Conservation (phyloP, 805 yeast genomes). For the Deakozyma indianensis region DNA sequence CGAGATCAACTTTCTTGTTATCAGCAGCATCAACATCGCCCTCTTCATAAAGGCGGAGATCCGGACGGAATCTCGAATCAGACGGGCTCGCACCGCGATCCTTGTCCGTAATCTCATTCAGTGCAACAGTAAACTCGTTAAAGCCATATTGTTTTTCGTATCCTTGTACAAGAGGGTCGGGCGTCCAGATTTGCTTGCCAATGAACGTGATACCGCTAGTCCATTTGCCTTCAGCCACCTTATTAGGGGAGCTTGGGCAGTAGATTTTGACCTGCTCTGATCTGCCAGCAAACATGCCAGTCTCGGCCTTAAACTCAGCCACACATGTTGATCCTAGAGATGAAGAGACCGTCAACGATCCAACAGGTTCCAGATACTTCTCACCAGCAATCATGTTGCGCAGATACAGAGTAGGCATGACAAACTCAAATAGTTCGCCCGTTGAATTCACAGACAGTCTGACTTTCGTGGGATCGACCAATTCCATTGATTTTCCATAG, state of each 20-base stretch:
- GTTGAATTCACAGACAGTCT: constrained; percentile 40
- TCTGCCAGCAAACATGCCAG: constrained; percentile 72
- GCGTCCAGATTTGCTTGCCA: constrained; percentile 47
- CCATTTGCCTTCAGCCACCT: constrained; percentile 56
- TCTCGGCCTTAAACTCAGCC: constrained; percentile 58
- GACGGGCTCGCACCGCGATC: constrained; percentile 53
- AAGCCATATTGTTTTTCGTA: constrained; percentile 66
- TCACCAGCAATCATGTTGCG: constrained; percentile 92
- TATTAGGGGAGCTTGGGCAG: constrained; percentile 16
- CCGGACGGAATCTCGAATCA: constrained; percentile 86
- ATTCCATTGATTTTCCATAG: constrained; percentile 89
- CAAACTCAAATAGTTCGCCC: constrained; percentile 66
- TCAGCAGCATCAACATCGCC: constrained; percentile 67
- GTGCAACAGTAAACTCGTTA: constrained; percentile 63
- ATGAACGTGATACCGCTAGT: constrained; percentile 30
- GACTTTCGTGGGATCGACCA: constrained; percentile 59
- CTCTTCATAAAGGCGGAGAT: constrained; percentile 54
- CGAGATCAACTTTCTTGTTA: constrained; percentile 46
- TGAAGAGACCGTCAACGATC: constrained; percentile 49
- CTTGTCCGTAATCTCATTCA: constrained; percentile 65
- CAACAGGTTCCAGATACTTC: constrained; percentile 77
- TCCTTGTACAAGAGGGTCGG: constrained; percentile 47
- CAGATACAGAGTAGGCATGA: constrained; percentile 67
- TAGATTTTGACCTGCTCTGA: constrained; percentile 43
- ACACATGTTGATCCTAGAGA: constrained; percentile 56